Percentiles rank a stretch among this genome's conserved stretches.
Evolutionary conservation across 352 stramenopile genomes (phyloP).

Genomic region (Globisporangium uncinulatum): DNA sequence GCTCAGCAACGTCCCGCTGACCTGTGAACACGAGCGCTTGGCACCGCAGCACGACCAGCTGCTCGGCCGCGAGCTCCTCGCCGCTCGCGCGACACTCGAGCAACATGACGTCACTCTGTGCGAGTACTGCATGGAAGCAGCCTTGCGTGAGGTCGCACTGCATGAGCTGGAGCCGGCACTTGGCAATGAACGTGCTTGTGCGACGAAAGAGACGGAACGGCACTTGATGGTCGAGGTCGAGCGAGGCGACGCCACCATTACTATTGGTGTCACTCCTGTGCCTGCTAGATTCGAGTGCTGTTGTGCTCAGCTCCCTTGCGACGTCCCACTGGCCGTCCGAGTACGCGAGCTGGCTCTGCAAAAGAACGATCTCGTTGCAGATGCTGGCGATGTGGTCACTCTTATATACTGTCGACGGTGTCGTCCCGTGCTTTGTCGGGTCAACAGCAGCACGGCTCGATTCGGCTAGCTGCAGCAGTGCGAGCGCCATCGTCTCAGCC

Average conservation of each 20-base stretch:
- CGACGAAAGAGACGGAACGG: constrained; percentile 26
- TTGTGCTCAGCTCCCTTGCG: constrained; percentile 17
- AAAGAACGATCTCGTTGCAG: constrained; percentile 27
- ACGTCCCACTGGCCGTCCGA: constrained; percentile 27
- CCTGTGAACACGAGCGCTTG: constrained; percentile 40
- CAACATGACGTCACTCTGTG: constrained; percentile 23
- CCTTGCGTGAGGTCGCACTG: constrained; percentile 31
- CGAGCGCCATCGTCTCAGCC: constrained; percentile 27
- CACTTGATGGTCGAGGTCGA: constrained; percentile 33
- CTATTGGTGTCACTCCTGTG: constrained; percentile 9
- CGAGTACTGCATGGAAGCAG: constrained; percentile 23
- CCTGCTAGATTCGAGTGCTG: constrained; percentile 14
- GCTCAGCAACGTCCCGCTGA: constrained; percentile 18
- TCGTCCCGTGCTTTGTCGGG: not conserved
- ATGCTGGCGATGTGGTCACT: constrained; percentile 2
- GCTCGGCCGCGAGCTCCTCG: constrained; percentile 37
- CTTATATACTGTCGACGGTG: not conserved
- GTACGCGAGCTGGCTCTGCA: constrained; percentile 32
- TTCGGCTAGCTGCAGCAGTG: constrained; percentile 17
- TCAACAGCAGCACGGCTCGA: not conserved
- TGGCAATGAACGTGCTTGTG: constrained; percentile 29
- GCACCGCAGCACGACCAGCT: constrained; percentile 33
- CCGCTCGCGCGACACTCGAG: constrained; percentile 26
- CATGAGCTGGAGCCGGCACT: constrained; percentile 31
- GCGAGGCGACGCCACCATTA: not conserved